These are phyloP conservation scores for Malassezia vespertilionis DNA, from an alignment of 1,284 basidiomycete species.

Conservation along the genomic window DNA sequence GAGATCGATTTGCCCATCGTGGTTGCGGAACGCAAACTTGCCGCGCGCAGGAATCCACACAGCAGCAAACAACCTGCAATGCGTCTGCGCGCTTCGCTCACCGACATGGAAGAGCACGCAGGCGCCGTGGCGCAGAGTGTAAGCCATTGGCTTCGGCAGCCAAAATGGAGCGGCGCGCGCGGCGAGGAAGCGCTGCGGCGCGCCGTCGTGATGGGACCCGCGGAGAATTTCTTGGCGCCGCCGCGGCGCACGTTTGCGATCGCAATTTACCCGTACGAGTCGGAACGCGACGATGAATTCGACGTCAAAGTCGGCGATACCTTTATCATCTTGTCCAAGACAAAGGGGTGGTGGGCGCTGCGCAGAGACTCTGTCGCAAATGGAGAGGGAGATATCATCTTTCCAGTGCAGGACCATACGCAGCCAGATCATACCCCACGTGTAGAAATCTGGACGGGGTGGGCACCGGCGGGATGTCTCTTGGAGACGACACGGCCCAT, in stretches of 20 bases:
- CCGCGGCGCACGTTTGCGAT: conserved; percentile 59
- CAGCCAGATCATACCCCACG: not conserved
- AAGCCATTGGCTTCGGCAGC: not conserved
- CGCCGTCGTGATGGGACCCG: conserved; percentile 24
- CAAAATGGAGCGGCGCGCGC: not conserved
- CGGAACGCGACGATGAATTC: conserved; percentile 93
- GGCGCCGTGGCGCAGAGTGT: not conserved
- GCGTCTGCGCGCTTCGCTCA: conserved; percentile 4
- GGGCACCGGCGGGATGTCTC: conserved; percentile 61
- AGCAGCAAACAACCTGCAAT: conserved; percentile 8
- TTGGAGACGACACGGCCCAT: conserved; percentile 61
- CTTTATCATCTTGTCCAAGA: conserved; percentile 82
- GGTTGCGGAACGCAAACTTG: conserved; percentile 37
- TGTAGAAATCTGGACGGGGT: conserved; percentile 31
- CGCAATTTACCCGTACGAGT: conserved; percentile 87
- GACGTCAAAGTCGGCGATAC: conserved; percentile 69
- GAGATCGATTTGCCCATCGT: conserved; percentile 83
- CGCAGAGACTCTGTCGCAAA: conserved; percentile 67
- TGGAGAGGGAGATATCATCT: conserved; percentile 62
- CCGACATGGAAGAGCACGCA: not conserved
- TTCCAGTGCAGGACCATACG: not conserved
- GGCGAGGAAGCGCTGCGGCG: conserved; percentile 3
- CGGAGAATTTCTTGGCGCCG: conserved; percentile 22
- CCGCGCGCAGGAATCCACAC: not conserved
- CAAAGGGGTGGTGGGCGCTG: conserved; percentile 98